Conservation (phyloP, 2,329 filamentous ascomycete genomes). For the Gaeumannomyces tritici region DNA sequence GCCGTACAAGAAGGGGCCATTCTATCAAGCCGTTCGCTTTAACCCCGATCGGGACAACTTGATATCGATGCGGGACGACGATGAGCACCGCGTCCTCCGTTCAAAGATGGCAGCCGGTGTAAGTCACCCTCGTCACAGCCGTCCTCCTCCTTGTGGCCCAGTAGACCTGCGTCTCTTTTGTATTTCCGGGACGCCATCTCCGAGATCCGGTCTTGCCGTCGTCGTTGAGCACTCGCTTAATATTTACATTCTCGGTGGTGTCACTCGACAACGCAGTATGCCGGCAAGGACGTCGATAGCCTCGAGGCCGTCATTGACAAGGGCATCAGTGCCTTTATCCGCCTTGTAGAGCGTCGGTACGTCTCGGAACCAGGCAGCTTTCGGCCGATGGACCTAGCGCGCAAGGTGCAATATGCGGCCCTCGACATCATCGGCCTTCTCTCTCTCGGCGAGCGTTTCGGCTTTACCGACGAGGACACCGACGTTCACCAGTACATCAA, state of each 20-base stretch:
- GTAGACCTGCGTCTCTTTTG: background rate
- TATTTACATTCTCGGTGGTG: background rate
- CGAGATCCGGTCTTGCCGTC: background rate
- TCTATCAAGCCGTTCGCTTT: conserved; percentile 26
- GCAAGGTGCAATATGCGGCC: conserved; percentile 41
- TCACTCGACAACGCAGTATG: conserved; percentile 12
- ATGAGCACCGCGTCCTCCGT: conserved; percentile 25
- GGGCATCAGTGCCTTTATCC: conserved; percentile 14
- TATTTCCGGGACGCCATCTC: no score
- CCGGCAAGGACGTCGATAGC: conserved; percentile 17
- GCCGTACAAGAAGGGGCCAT: conserved; percentile 24
- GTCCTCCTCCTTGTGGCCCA: background rate
- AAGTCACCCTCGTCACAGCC: conserved; percentile 10
- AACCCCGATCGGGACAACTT: conserved; percentile 24
- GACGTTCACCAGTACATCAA: conserved; percentile 35
- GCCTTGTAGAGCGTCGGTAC: conserved; percentile 32
- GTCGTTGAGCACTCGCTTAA: background rate
- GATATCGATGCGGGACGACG: conserved; percentile 23
- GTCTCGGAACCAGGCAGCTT: conserved; percentile 17
- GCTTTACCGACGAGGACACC: conserved; percentile 32
- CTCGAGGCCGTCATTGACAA: conserved; percentile 15
- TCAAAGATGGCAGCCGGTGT: conserved; percentile 33
- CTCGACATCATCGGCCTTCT: conserved; percentile 44
- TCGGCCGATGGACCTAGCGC: conserved; percentile 31
- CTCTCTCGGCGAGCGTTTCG: conserved; percentile 38